Evolutionary conservation across 1,284 basidiomycete species (phyloP).

Genomic region (Pascua guehoae): DNA sequence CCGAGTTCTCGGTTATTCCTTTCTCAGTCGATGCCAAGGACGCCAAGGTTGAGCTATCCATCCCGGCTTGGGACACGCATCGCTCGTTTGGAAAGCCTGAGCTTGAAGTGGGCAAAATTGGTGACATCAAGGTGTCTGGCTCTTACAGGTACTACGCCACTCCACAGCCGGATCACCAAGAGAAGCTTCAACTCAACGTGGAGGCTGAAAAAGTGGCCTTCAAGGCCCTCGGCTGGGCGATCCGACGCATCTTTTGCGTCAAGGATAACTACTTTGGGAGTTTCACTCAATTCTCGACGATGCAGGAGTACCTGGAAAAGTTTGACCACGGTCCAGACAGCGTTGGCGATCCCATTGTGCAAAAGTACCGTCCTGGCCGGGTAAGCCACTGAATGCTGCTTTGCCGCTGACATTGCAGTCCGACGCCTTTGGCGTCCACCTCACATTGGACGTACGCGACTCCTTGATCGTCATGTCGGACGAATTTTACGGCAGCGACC

Average conservation of each 20-base stretch:
- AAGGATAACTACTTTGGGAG: conserved; percentile 88
- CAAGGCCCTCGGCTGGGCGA: conserved; percentile 76
- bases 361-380: conserved; percentile 71
- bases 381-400: conserved; percentile 50
- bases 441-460: conserved; percentile 59
- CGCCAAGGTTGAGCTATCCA: conserved; percentile 58
- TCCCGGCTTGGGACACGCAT: conserved; percentile 86
- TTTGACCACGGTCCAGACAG: conserved; percentile 56
- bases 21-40: conserved; percentile 65
- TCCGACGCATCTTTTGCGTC: conserved; percentile 78
- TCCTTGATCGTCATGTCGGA: conserved; percentile 66
- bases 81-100: conserved; percentile 58
- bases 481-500: conserved; percentile 67
- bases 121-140: conserved; percentile 60
- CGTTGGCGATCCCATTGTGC: conserved; percentile 72
- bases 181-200: conserved; percentile 64
- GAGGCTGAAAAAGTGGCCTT: conserved; percentile 57
- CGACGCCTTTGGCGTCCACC: conserved; percentile 72
- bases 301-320: conserved; percentile 75
- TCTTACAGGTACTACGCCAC: conserved; percentile 71
- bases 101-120: conserved; percentile 60
- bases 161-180: conserved; percentile 65
- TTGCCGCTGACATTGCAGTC: conserved; percentile 52
- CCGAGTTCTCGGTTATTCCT: conserved; percentile 63
- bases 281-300: conserved; percentile 84